Conservation (phyloP, 768 basidiomycete species). For the Coprinopsis sp. region DNA sequence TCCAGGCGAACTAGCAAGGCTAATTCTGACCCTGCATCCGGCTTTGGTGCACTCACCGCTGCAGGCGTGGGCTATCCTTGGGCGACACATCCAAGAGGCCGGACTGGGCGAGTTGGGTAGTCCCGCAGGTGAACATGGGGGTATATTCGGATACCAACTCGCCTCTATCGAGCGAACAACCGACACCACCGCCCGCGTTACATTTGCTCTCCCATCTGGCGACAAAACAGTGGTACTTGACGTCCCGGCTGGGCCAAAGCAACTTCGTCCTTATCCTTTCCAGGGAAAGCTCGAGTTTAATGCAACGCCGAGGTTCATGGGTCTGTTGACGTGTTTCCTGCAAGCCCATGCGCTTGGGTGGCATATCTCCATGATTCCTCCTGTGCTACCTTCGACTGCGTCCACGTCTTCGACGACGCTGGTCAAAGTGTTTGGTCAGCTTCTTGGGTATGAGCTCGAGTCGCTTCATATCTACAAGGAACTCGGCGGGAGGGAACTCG, state of each 20-base stretch:
- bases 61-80: constrained; percentile 59
- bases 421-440: constrained; percentile 46
- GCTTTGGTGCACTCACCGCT: constrained; percentile 50
- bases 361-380: constrained; percentile 63
- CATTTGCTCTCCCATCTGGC: constrained; percentile 34
- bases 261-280: constrained; percentile 44
- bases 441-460: constrained; percentile 59
- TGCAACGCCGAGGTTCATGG: constrained; percentile 47
- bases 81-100: constrained; percentile 48
- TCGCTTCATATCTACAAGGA: constrained; percentile 66
- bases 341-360: constrained; percentile 62
- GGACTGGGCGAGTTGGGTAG: constrained; percentile 51
- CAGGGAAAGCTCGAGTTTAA: constrained; percentile 35
- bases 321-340: constrained; percentile 52
- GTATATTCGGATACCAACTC: constrained; percentile 51
- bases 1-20: constrained; percentile 46
- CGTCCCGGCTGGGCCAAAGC: constrained; percentile 47
- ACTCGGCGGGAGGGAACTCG: constrained; percentile 57
- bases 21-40: constrained; percentile 58
- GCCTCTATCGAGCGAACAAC: constrained; percentile 36
- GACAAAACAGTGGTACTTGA: constrained; percentile 25
- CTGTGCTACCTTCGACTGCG: constrained; percentile 52
- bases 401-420: constrained; percentile 58
- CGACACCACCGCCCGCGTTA: constrained; percentile 35
- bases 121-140: constrained; percentile 40